Percentiles rank a stretch among this genome's conserved stretches.
These are phyloP conservation scores for Citrullus mucosospermus DNA, from an alignment of 306 rosid species.

Conservation along the genomic window DNA sequence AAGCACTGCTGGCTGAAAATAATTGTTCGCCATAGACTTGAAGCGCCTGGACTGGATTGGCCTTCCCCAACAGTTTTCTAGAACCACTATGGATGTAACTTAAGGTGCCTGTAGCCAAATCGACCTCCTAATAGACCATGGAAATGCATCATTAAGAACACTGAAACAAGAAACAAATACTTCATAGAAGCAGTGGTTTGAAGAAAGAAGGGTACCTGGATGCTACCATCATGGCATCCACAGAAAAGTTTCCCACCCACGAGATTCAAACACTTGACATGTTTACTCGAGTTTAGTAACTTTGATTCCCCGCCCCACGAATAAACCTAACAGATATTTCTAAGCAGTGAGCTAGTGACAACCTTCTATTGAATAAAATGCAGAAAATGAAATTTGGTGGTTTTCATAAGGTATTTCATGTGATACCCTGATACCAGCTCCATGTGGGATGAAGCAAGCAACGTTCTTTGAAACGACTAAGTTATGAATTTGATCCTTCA, in stretches of 20 bases:
- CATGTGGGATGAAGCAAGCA: conserved; percentile 65
- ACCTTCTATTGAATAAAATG: background rate
- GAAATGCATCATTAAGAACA: background rate
- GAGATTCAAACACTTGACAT: conserved; percentile 67
- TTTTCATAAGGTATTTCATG: background rate
- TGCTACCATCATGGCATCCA: conserved; percentile 76
- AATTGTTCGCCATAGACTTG: conserved; percentile 50
- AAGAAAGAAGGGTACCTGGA: conserved; percentile 47
- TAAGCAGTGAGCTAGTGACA: background rate
- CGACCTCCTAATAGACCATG: conserved; percentile 46
- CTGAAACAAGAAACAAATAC: background rate
- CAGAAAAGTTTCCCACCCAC: conserved; percentile 51
- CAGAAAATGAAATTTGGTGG: background rate
- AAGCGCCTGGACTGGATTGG: conserved; percentile 57
- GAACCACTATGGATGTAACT: conserved; percentile 55
- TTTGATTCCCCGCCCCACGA: conserved; percentile 52
- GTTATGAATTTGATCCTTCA: conserved; percentile 80
- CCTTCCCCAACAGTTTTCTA: conserved; percentile 55
- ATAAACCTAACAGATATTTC: conserved; percentile 29
- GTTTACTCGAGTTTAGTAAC: conserved; percentile 46
- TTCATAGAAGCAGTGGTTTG: background rate
- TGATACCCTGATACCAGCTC: conserved; percentile 63
- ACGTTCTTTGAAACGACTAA: conserved; percentile 32
- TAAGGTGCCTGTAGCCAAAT: conserved; percentile 56
- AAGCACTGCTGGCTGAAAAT: conserved; percentile 52